Conservation (phyloP, 2,329 filamentous ascomycete genomes). For the Trichophyton schoenleinii region DNA sequence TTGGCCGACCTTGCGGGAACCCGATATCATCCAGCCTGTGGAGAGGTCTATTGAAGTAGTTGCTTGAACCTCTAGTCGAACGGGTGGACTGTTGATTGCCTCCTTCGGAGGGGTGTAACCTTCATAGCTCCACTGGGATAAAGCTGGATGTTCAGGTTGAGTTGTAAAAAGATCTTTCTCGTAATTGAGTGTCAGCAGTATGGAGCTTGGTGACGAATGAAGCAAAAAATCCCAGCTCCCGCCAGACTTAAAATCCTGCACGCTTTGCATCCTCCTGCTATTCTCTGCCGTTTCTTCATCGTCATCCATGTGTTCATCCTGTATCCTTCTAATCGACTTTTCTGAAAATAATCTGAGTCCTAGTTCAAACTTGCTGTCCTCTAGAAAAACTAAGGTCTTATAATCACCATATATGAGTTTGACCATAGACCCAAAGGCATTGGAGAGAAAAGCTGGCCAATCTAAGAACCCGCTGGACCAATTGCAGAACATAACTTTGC, state of each 20-base stretch:
- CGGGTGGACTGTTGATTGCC: constrained; percentile 20
- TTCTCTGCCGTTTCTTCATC: constrained; percentile 17
- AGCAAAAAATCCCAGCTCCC: constrained; percentile 26
- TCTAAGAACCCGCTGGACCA: constrained; percentile 27
- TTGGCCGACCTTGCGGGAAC: constrained; percentile 25
- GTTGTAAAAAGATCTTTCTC: constrained; percentile 28
- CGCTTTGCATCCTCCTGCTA: constrained; percentile 11
- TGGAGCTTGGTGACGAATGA: constrained; percentile 20
- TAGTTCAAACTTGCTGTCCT: constrained; percentile 23
- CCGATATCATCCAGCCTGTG: constrained; percentile 25
- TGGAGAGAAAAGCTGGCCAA: constrained; percentile 23
- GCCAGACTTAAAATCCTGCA: constrained; percentile 15
- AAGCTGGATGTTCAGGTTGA: constrained; percentile 21
- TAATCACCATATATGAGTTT: background rate
- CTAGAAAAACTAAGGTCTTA: background rate
- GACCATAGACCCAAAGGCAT: constrained; percentile 12
- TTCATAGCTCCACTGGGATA: constrained; percentile 31
- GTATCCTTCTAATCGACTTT: constrained; percentile 6
- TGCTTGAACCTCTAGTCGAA: constrained; percentile 25
- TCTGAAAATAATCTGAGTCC: constrained; percentile 21
- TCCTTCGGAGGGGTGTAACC: constrained; percentile 25
- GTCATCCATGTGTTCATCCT: constrained; percentile 14
- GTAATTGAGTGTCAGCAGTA: constrained; percentile 24
- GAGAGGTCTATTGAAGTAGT: constrained; percentile 20
- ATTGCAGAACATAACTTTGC: constrained; percentile 22